A percentile compares a stretch with the other conserved stretches of the same genome.
phyloP scores from a whole-genome alignment of 768 basidiomycete genomes.

The Amanita fuliginea region DNA sequence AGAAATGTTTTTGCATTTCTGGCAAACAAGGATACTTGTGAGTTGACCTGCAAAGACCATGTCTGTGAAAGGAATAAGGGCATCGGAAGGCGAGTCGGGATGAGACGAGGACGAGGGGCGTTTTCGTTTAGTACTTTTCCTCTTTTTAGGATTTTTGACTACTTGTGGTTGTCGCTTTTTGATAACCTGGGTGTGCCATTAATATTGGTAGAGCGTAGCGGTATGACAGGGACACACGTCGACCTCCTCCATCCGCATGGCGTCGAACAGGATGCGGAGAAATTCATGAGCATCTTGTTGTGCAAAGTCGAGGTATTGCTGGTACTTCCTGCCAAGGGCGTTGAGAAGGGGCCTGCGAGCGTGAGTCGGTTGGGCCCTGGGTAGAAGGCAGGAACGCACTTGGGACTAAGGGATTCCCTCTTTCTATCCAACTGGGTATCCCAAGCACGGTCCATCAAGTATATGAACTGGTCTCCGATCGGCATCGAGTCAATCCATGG shows the following conservation, averaged over 20 bases:
- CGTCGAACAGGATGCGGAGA: conserved; percentile 79
- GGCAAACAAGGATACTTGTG: conserved; percentile 88
- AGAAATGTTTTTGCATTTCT: conserved; percentile 87
- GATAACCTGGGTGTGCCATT: conserved; percentile 43
- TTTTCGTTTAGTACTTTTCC: background rate
- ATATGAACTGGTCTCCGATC: conserved; percentile 58
- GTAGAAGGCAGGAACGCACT: conserved; percentile 29
- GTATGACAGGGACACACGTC: conserved; percentile 43
- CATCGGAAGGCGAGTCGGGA: background rate
- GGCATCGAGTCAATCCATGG: conserved; percentile 52
- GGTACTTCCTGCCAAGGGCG: conserved; percentile 73
- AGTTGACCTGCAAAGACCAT: conserved; percentile 86
- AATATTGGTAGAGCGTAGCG: background rate
- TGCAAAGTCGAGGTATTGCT: conserved; percentile 89
- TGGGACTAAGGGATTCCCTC: conserved; percentile 52
- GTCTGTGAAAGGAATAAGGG: conserved; percentile 43
- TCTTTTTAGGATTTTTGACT: background rate
- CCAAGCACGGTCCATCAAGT: conserved; percentile 54
- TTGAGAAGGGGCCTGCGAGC: conserved; percentile 44
- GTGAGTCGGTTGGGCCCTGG: conserved; percentile 3
- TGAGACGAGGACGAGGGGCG: background rate
- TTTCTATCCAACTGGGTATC: conserved; percentile 38
- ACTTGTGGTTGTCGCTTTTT: conserved; percentile 22
- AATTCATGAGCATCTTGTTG: conserved; percentile 98
- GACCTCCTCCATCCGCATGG: conserved; percentile 89